Percentiles rank a stretch among this genome's conserved stretches.
Evolutionary conservation across 2,329 filamentous ascomycete genomes (phyloP).

Genomic region (Colletotrichum magnum): DNA sequence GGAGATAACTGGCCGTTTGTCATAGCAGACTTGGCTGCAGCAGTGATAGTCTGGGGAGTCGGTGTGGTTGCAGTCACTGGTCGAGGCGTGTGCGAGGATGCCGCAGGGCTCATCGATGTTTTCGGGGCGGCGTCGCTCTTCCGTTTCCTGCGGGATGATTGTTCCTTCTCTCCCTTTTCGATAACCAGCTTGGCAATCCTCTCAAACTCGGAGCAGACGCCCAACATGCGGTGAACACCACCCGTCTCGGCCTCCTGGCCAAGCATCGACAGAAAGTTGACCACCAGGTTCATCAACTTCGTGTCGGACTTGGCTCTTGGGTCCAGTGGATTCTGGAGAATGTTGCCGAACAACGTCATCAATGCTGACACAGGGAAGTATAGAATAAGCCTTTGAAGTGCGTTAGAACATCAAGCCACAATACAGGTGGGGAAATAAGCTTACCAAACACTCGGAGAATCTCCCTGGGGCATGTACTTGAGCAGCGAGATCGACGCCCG

Average conservation of each 20-base stretch:
- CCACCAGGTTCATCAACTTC: slow-evolving; percentile 91
- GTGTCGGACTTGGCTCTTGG: slow-evolving; percentile 89
- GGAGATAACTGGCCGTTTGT: slow-evolving; percentile 41
- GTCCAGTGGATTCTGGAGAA: slow-evolving; percentile 94
- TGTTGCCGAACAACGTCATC: slow-evolving; percentile 96
- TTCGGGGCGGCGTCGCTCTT: slow-evolving; percentile 73
- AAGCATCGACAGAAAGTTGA: slow-evolving; percentile 90
- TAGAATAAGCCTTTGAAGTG: slow-evolving; percentile 79
- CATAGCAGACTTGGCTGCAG: slow-evolving; percentile 1
- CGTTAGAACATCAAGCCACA: slow-evolving; percentile 42
- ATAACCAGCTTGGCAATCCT: slow-evolving; percentile 92
- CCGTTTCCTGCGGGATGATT: slow-evolving; percentile 84
- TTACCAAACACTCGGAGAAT: slow-evolving; percentile 95
- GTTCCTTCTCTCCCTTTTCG: slow-evolving; percentile 91
- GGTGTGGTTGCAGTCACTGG: slow-evolving; percentile 48
- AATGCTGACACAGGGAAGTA: slow-evolving; percentile 97
- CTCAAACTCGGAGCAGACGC: slow-evolving; percentile 95
- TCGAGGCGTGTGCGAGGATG: slow-evolving; percentile 49
- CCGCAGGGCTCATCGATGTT: slow-evolving; percentile 42
- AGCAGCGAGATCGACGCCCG: slow-evolving; percentile 93
- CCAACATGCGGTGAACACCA: slow-evolving; percentile 93
- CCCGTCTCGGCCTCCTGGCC: slow-evolving; percentile 92
- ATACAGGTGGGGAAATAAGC: slow-evolving; percentile 48
- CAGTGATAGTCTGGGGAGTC: slow-evolving; percentile 44
- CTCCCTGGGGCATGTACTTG: slow-evolving; percentile 96